Conservation (phyloP, 1,284 basidiomycete genomes). For the Rhizoctonia solani region DNA sequence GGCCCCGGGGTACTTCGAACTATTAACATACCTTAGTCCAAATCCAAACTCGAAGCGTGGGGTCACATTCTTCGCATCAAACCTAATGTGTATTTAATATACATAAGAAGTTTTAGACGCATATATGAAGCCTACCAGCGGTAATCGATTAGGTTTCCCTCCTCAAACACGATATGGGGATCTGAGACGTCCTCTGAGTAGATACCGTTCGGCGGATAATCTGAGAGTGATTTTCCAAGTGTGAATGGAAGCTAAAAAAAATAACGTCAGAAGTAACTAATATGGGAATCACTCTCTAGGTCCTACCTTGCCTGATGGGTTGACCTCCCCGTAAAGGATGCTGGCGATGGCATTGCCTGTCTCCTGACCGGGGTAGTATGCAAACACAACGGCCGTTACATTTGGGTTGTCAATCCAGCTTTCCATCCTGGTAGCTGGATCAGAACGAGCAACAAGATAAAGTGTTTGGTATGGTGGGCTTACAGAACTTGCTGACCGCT, state of each 20-base stretch:
- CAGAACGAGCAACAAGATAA: constrained; percentile 41
- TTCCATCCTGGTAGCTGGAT: constrained; percentile 53
- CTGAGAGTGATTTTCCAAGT: constrained; percentile 45
- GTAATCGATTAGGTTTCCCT: constrained; percentile 50
- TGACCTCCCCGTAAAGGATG: constrained; percentile 69
- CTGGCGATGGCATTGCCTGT: constrained; percentile 68
- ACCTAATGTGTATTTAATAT: constrained; percentile 1
- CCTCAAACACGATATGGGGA: constrained; percentile 61
- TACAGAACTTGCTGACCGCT: constrained; percentile 26
- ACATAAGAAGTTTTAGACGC: not conserved
- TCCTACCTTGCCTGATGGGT: constrained; percentile 71
- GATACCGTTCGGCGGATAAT: constrained; percentile 33
- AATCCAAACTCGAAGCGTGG: constrained; percentile 57
- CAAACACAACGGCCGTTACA: constrained; percentile 38
- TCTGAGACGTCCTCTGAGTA: constrained; percentile 45
- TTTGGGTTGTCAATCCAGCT: constrained; percentile 47
- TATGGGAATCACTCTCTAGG: constrained; percentile 74
- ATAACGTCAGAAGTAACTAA: constrained; percentile 42
- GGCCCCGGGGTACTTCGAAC: constrained; percentile 45
- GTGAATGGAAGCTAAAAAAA: constrained; percentile 48
- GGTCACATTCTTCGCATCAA: constrained; percentile 43
- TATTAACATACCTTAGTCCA: constrained; percentile 55
- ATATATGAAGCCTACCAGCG: constrained; percentile 33
- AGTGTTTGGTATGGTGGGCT: constrained; percentile 45
- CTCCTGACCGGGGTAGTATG: constrained; percentile 50